A percentile compares a stretch with the other conserved stretches of the same genome.
phyloP scores from a whole-genome alignment of 306 rosid species.

The Ochetophila trinervis region DNA sequence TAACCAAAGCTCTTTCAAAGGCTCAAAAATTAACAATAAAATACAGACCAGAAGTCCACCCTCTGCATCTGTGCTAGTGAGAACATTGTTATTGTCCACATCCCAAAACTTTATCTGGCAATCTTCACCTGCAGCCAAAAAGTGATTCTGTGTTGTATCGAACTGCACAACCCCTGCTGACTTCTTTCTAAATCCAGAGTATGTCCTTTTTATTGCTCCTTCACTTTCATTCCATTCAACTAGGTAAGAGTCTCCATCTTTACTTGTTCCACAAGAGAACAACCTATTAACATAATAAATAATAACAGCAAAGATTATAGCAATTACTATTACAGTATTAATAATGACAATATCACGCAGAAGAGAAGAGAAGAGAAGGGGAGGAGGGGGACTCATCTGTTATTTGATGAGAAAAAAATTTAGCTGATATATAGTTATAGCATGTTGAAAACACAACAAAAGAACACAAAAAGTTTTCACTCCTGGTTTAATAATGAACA shows the following conservation, averaged over 20 bases:
- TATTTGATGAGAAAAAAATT: not conserved
- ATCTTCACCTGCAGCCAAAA: constrained; percentile 90
- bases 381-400: too few relatives aligned
- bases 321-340: not conserved
- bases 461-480: not conserved
- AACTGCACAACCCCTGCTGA: constrained; percentile 76
- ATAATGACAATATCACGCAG: too few relatives aligned
- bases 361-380: too few relatives aligned
- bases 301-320: not conserved
- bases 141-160: constrained; percentile 74
- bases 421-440: not conserved
- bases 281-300: constrained; percentile 39
- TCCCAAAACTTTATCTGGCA: constrained; percentile 86
- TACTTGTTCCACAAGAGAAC: constrained; percentile 94
- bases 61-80: constrained; percentile 58
- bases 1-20: constrained; percentile 11
- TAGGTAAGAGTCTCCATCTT: constrained; percentile 77
- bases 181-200: constrained; percentile 75
- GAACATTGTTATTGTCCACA: constrained; percentile 55
- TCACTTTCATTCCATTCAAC: constrained; percentile 94
- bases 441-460: not conserved
- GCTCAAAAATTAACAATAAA: constrained; percentile 13
- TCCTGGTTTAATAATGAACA: not conserved
- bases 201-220: constrained; percentile 71
- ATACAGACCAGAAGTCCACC: constrained; percentile 76